Conservation (phyloP, 331 rosid genomes). For the Dryas integrifolia region DNA sequence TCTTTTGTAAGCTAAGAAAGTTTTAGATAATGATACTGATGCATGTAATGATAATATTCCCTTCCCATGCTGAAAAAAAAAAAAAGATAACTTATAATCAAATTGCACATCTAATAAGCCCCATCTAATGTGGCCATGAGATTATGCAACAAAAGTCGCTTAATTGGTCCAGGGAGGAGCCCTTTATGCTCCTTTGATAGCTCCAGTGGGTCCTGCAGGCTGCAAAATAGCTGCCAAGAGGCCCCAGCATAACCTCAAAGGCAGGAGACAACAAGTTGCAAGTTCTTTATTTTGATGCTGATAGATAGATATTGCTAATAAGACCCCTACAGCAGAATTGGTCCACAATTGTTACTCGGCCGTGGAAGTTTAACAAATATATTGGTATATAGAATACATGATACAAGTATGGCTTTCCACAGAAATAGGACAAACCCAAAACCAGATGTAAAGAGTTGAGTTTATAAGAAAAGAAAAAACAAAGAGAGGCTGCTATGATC, state of each 20-base stretch:
- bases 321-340: constrained; percentile 2
- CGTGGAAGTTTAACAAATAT: constrained; percentile 20
- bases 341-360: constrained; percentile 17
- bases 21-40: neutral
- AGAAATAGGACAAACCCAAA: neutral
- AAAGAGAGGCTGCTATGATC: neutral
- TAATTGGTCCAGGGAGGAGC: constrained; percentile 1
- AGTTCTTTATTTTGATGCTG: neutral
- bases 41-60: neutral
- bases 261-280: neutral
- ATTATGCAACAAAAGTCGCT: constrained; percentile 6
- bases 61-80: neutral
- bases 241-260: neutral
- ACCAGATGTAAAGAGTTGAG: neutral
- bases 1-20: neutral
- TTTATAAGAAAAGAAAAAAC: neutral
- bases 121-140: neutral
- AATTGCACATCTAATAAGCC: neutral
- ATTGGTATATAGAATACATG: neutral
- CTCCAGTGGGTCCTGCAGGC: constrained; percentile 9
- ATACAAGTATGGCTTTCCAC: constrained; percentile 10
- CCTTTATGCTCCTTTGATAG: neutral
- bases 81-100: neutral
- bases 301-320: neutral
- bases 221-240: constrained; percentile 11